Percentiles rank a stretch among this genome's conserved stretches.
These are phyloP conservation scores for Endotrypanum monterogeii DNA, from an alignment of 208 protist species.

Conservation along the genomic window DNA sequence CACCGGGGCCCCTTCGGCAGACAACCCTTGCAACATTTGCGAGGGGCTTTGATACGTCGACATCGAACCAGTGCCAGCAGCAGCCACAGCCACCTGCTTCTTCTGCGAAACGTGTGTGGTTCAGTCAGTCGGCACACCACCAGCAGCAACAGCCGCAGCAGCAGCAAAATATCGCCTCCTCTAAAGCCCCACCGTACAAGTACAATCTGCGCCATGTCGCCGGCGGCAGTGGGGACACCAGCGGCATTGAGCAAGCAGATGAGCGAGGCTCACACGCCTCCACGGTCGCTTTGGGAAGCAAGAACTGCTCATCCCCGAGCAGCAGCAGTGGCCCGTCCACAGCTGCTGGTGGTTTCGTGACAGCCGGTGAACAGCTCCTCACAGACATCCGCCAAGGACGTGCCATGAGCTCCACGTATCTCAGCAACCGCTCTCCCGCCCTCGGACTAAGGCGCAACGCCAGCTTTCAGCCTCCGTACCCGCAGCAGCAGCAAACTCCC, in stretches of 20 bases:
- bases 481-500: conserved; percentile 31
- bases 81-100: neutral
- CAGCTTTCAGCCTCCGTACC: conserved; percentile 63
- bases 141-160: conserved; percentile 6
- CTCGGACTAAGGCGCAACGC: conserved; percentile 58
- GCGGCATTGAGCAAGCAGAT: neutral
- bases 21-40: conserved; percentile 14
- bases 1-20: conserved; percentile 11
- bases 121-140: conserved; percentile 6
- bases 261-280: neutral
- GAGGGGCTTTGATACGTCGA: neutral
- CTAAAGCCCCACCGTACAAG: conserved; percentile 25
- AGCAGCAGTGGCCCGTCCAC: conserved; percentile 19
- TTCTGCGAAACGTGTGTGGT: conserved; percentile 3
- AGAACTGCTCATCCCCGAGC: neutral
- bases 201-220: conserved; percentile 6
- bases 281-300: neutral
- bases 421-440: conserved; percentile 52
- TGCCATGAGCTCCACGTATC: conserved; percentile 37
- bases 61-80: neutral
- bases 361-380: conserved; percentile 57
- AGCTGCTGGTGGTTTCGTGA: conserved; percentile 51
- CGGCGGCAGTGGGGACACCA: neutral
- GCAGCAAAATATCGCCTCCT: neutral
- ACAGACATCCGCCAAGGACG: conserved; percentile 44